Percentiles rank a stretch among this genome's conserved stretches.
phyloP scores from a whole-genome alignment of 2,329 filamentous ascomycete species.

The Xylaria hypoxylon region DNA sequence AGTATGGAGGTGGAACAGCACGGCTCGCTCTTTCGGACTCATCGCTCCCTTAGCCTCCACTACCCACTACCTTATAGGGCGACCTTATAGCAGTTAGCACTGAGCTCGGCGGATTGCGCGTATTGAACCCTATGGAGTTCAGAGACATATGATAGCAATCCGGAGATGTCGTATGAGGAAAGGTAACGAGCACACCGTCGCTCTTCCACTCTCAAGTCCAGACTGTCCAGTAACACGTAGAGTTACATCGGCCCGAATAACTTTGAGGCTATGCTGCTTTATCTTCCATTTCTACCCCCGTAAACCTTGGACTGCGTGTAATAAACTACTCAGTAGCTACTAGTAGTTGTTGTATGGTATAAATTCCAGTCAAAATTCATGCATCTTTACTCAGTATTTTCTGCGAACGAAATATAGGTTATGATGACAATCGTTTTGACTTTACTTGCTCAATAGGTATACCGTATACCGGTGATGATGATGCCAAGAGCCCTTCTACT shows the following conservation, averaged over 20 bases:
- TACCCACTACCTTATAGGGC: no score
- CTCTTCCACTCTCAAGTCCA: neutral
- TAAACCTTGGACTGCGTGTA: no score
- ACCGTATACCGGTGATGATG: neutral
- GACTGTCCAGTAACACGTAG: neutral
- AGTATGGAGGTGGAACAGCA: no score
- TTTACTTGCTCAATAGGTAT: no score
- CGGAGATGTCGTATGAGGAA: neutral
- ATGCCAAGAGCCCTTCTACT: constrained; percentile 19
- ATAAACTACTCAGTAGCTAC: neutral
- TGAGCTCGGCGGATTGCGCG: neutral
- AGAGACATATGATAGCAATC: no score
- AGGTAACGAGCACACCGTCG: neutral
- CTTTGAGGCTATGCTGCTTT: neutral
- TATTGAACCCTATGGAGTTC: neutral
- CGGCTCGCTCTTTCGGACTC: no score
- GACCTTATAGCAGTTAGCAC: neutral
- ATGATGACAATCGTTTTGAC: neutral
- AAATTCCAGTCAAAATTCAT: neutral
- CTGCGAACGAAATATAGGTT: neutral
- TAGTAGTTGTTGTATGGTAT: neutral
- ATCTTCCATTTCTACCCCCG: neutral
- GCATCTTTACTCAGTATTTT: neutral
- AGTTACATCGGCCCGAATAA: constrained; percentile 10
- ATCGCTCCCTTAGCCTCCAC: no score